Percentiles rank a stretch among this genome's conserved stretches.
phyloP scores from a whole-genome alignment of 75 land plant species.

The Pinus taeda region DNA sequence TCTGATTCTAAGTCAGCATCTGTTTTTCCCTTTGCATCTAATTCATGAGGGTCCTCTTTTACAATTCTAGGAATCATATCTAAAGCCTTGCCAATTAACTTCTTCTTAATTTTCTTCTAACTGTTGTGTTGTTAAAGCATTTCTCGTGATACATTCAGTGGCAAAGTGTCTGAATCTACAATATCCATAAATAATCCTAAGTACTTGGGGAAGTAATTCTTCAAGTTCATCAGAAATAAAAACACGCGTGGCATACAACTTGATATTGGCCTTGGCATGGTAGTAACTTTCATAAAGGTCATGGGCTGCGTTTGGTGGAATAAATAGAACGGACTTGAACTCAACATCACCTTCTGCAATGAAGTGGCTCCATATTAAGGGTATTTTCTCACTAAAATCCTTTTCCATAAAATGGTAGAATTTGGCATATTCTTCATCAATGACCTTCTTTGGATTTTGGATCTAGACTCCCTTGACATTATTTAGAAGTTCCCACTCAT shows the following conservation, averaged over 20 bases:
- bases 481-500: too few relatives aligned
- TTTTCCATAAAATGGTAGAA: background rate
- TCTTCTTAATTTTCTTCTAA: constrained; percentile 95
- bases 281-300: background rate
- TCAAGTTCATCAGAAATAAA: constrained; percentile 63
- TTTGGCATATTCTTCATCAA: too few relatives aligned
- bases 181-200: constrained; percentile 87
- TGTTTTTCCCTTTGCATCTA: constrained; percentile 46
- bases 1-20: constrained; percentile 46
- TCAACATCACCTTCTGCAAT: constrained; percentile 98
- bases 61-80: constrained; percentile 85
- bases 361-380: constrained; percentile 88
- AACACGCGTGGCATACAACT: background rate
- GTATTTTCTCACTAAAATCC: constrained; percentile 87
- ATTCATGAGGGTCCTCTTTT: constrained; percentile 93
- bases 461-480: too few relatives aligned
- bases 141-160: constrained; percentile 94
- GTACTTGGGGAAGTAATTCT: constrained; percentile 93
- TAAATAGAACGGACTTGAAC: constrained; percentile 87
- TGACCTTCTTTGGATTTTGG: too few relatives aligned
- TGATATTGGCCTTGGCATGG: background rate
- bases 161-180: constrained; percentile 95
- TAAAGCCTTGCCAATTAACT: constrained; percentile 88
- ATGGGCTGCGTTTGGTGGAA: constrained; percentile 66
- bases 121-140: constrained; percentile 97